Evolutionary conservation across 2,329 filamentous ascomycete species (phyloP).

Genomic region (Monosporascus ibericus): DNA sequence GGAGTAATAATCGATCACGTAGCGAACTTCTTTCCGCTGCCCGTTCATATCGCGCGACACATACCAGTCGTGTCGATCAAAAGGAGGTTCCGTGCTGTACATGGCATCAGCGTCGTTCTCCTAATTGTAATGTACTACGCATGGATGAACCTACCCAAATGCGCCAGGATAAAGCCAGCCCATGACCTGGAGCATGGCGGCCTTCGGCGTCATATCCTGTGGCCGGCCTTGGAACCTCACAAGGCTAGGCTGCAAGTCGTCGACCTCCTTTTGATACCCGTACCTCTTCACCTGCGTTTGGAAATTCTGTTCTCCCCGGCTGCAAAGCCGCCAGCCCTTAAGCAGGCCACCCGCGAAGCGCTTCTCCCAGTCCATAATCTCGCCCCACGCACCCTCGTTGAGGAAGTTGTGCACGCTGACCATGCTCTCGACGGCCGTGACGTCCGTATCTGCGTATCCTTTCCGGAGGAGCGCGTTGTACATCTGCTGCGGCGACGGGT

Average conservation of each 20-base stretch:
- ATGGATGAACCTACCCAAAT: slow-evolving; percentile 56
- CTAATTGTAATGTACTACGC: background rate
- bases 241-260: slow-evolving; percentile 61
- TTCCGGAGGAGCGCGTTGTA: slow-evolving; percentile 97
- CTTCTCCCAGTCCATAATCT: slow-evolving; percentile 91
- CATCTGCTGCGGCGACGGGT: slow-evolving; percentile 98
- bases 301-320: slow-evolving; percentile 64
- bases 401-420: slow-evolving; percentile 97
- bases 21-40: slow-evolving; percentile 70
- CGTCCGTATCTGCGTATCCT: slow-evolving; percentile 89
- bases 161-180: slow-evolving; percentile 72
- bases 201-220: slow-evolving; percentile 86
- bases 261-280: slow-evolving; percentile 46
- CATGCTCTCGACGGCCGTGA: slow-evolving; percentile 93
- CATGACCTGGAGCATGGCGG: slow-evolving; percentile 73
- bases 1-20: slow-evolving; percentile 96
- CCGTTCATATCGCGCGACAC: slow-evolving; percentile 68
- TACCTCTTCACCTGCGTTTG: slow-evolving; percentile 29
- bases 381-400: slow-evolving; percentile 94
- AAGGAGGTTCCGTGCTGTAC: slow-evolving; percentile 70
- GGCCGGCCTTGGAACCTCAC: slow-evolving; percentile 86
- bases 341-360: slow-evolving; percentile 71
- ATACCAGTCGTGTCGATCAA: slow-evolving; percentile 97
- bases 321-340: slow-evolving; percentile 68
- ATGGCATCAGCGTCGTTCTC: no score